These are phyloP conservation scores for Groenewaldozyma auringiensis DNA, from an alignment of 1,139 yeast genomes.

Conservation along the genomic window DNA sequence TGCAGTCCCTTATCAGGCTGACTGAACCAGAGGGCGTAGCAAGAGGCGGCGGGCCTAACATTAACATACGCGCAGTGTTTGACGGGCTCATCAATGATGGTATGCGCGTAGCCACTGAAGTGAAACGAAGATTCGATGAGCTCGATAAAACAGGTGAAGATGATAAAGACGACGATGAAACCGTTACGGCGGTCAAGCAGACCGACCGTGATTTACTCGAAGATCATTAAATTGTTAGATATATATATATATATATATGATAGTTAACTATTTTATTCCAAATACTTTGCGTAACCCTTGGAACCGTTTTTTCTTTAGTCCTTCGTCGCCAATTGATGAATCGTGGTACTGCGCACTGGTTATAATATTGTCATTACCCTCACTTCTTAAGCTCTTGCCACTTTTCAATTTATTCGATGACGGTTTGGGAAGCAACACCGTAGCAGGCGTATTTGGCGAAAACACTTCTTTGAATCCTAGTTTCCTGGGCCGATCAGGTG, in stretches of 20 bases:
- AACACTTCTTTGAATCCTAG: conserved; percentile 21
- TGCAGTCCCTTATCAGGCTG: conserved; percentile 59
- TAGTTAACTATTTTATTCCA: conserved; percentile 17
- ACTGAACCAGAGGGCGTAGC: conserved; percentile 15
- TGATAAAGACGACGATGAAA: conserved; percentile 23
- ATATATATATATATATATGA: too few relatives aligned
- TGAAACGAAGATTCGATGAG: conserved; percentile 78
- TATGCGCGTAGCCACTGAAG: conserved; percentile 79
- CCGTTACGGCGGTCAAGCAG: conserved; percentile 27
- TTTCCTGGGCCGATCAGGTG: conserved; percentile 6
- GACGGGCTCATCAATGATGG: conserved; percentile 92
- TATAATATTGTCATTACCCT: too few relatives aligned
- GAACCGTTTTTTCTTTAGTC: conserved; percentile 24
- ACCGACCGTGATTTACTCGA: conserved; percentile 35
- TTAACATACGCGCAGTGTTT: conserved; percentile 73
- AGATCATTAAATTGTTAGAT: conserved; percentile 14
- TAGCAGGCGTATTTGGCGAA: conserved; percentile 26
- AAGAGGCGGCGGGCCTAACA: conserved; percentile 9
- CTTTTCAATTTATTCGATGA: neutral
- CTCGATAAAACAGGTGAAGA: conserved; percentile 21
- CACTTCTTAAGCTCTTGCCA: neutral
- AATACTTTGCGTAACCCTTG: conserved; percentile 24
- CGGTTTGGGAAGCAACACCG: conserved; percentile 19
- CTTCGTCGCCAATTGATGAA: too few relatives aligned
- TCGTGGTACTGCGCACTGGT: too few relatives aligned